Evolutionary conservation across 352 stramenopile genomes (phyloP), one percentile per base, ranked within the genome.

Genomic region (Globisporangium acanthophoron): DNA sequence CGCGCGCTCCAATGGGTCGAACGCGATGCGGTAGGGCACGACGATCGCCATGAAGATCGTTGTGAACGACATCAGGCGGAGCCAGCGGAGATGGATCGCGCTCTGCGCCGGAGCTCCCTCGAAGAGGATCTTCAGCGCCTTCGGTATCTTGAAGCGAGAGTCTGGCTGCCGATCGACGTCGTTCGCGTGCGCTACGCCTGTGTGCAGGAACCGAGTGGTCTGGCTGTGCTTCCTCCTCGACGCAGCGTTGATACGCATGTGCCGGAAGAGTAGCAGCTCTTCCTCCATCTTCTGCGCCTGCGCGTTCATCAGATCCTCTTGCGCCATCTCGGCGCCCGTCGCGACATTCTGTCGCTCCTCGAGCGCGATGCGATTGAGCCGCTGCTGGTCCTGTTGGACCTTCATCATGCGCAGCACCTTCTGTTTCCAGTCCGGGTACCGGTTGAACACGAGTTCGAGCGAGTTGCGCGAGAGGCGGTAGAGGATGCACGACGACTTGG

Each of bases 391-490:
- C 43, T 82, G 66, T 20, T 90, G 67, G 18, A 88, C 54, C 6
- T 70, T 81, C 37, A 81, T 75, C 40, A 90, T 83, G 0, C 75
- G 78, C 29, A 88, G 54, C 3, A 90, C 81, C 59, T 83, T 88
- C 13, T 71, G 56, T 44, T 92, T 92, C 81, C 81, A 90, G 5
- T 78, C 65, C 1, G 78, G 82, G 40, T 90, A 88, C 4, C 74
- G 67, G 43, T 85, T 71, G 57, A 92, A 92, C 0, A 90, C 78
- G 7, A 80, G 65, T 46, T 92, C 77, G 2, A 92, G 61, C 1
- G 80, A 88, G 24, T 85, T 54, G 4, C 79, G 66, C 15, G 82
- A 92, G 0, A 92, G 56, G n/a, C 63, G 70, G 65, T 88, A 90
- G 15, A 92, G 64, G 54, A 88, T 87, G 11, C 77, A 90, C 0